phyloP scores from a whole-genome alignment of 495 filamentous ascomycete species.

The Wilcoxina mikolae region DNA sequence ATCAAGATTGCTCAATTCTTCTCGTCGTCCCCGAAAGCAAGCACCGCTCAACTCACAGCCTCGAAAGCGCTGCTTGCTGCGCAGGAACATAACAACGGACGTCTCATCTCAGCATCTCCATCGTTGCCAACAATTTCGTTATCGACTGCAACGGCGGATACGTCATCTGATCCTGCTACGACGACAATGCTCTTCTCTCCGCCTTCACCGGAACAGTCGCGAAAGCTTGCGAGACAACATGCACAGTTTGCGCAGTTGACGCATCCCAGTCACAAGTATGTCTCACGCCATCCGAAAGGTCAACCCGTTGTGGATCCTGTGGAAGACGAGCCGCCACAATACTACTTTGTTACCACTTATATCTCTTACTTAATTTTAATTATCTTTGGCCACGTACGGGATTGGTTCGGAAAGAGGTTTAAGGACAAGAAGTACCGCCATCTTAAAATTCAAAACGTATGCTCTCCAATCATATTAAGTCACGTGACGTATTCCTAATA shows the following conservation, averaged over 20 bases:
- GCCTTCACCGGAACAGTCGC: conserved; percentile 71
- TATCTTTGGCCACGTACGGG: conserved; percentile 82
- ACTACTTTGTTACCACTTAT: conserved; percentile 90
- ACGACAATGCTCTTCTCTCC: conserved; percentile 60
- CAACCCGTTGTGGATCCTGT: conserved; percentile 63
- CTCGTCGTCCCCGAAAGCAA: conserved; percentile 51
- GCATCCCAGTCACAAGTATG: conserved; percentile 64
- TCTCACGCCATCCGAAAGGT: conserved; percentile 62
- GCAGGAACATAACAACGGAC: conserved; percentile 43
- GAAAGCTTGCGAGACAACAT: conserved; percentile 57
- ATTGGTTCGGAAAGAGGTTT: conserved; percentile 97
- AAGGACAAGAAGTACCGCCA: conserved; percentile 67
- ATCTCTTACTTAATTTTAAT: conserved; percentile 94
- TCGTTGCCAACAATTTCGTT: conserved; percentile 85
- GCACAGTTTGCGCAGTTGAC: conserved; percentile 85
- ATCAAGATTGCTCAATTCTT: conserved; percentile 44
- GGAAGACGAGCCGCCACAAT: conserved; percentile 93
- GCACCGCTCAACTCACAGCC: conserved; percentile 35
- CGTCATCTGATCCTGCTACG: conserved; percentile 29
- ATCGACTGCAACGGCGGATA: conserved; percentile 72
- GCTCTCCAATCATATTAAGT: conserved; percentile 1
- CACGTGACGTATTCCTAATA: not conserved
- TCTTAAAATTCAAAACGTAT: conserved; percentile 53
- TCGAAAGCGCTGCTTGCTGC: conserved; percentile 47
- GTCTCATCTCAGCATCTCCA: conserved; percentile 46